Percentiles rank a stretch among this genome's conserved stretches.
Evolutionary conservation across 1,139 yeast genomes (phyloP).

Genomic region (Suhomyces chickasaworum): DNA sequence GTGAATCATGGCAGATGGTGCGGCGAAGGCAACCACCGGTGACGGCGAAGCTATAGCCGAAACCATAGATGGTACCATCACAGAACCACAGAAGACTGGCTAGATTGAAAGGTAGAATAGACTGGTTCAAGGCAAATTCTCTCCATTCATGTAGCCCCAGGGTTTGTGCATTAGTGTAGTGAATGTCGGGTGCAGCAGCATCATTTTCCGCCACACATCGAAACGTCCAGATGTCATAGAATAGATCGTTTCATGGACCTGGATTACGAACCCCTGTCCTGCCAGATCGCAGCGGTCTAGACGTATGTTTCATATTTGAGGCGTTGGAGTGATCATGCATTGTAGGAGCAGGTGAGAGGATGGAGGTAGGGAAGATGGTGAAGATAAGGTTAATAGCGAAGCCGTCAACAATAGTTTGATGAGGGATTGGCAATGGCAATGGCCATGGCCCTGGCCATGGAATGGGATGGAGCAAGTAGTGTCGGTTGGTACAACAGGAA

Average conservation of each 20-base stretch:
- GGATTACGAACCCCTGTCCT: conserved; percentile 3
- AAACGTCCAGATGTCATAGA: conserved; percentile 4
- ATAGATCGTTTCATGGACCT: conserved; percentile 3
- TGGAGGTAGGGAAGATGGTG: neutral
- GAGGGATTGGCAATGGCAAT: too few species aligned
- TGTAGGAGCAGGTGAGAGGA: neutral
- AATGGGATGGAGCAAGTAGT: too few species aligned
- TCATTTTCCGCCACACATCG: neutral
- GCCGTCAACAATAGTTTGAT: too few species aligned
- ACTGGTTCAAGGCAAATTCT: too few species aligned
- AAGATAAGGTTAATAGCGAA: too few species aligned
- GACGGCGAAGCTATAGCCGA: too few species aligned
- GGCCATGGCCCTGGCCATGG: too few species aligned
- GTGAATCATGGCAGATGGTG: neutral
- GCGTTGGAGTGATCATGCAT: conserved; percentile 1
- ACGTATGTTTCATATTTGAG: conserved; percentile 2
- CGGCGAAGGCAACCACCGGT: neutral
- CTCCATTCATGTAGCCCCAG: neutral
- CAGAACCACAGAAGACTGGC: too few species aligned
- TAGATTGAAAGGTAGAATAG: too few species aligned
- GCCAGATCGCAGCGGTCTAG: conserved; percentile 5
- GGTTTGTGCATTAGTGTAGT: neutral
- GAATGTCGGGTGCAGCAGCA: neutral
- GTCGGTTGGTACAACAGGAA: too few species aligned
- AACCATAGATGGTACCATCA: too few species aligned